These are phyloP conservation scores for Dalbergia oliveri DNA, from an alignment of 306 rosid genomes.

Conservation along the genomic window DNA sequence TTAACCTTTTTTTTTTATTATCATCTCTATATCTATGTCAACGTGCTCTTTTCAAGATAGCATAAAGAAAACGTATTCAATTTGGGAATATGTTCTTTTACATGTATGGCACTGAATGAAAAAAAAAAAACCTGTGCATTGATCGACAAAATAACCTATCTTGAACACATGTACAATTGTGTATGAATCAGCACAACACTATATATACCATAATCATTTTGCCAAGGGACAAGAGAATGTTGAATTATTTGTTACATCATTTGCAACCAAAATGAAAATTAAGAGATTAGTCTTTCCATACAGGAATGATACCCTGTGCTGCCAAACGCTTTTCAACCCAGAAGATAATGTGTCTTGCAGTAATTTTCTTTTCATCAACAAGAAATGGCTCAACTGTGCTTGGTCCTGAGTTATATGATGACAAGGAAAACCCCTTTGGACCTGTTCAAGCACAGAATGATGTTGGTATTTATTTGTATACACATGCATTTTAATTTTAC, in stretches of 20 bases:
- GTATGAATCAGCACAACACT: slow-evolving; percentile 24
- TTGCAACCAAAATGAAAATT: slow-evolving; percentile 44
- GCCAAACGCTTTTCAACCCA: slow-evolving; percentile 99
- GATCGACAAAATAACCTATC: slow-evolving; percentile 14
- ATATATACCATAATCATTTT: slow-evolving; percentile 35
- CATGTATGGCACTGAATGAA: background rate
- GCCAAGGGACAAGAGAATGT: slow-evolving; percentile 39
- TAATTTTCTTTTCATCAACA: slow-evolving; percentile 86
- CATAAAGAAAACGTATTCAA: background rate
- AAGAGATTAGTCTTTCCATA: slow-evolving; percentile 73
- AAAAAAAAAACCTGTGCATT: background rate
- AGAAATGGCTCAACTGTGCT: slow-evolving; percentile 96
- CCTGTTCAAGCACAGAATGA: slow-evolving; percentile 59
- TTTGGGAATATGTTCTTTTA: background rate
- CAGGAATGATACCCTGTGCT: slow-evolving; percentile 95
- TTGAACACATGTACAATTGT: slow-evolving; percentile 31
- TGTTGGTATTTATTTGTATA: background rate
- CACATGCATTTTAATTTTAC: background rate
- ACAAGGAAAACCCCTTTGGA: slow-evolving; percentile 89
- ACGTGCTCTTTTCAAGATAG: background rate
- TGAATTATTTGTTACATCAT: slow-evolving; percentile 51
- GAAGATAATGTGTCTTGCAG: slow-evolving; percentile 74
- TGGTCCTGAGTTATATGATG: slow-evolving; percentile 75
- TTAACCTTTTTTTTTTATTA: too few species aligned
- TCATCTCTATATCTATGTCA: background rate